Conservation (phyloP, 2,329 filamentous ascomycete genomes). For the Microsporum audouinii region DNA sequence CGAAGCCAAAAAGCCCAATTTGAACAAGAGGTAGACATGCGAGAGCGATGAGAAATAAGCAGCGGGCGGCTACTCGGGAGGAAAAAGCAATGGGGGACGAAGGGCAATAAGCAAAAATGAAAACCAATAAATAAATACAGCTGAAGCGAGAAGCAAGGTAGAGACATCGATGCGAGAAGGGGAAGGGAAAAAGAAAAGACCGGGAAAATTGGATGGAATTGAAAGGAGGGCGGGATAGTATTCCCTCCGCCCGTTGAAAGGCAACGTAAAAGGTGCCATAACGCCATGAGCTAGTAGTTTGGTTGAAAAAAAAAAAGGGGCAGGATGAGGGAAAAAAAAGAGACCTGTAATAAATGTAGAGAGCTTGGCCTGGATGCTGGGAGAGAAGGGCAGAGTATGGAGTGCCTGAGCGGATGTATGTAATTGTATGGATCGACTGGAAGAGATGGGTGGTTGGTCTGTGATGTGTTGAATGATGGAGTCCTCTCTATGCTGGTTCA, state of each 20-base stretch:
- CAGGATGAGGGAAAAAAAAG: background rate
- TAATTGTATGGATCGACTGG: background rate
- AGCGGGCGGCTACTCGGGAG: background rate
- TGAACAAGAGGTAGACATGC: background rate
- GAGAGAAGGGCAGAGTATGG: background rate
- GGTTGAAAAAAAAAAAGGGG: background rate
- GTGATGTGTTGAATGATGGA: background rate
- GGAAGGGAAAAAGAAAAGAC: background rate
- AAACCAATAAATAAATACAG: constrained; percentile 8
- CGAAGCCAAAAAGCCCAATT: background rate
- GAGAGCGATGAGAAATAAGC: background rate
- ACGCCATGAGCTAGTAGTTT: background rate
- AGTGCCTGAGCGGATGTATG: background rate
- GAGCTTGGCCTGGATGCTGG: background rate
- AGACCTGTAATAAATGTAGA: background rate
- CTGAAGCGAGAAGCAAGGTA: background rate
- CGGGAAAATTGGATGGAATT: background rate
- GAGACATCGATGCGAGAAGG: background rate
- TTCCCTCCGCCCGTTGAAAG: background rate
- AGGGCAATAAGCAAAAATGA: background rate
- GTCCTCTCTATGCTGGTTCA: background rate
- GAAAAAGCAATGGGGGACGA: background rate
- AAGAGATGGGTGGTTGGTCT: background rate
- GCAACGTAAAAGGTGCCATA: background rate
- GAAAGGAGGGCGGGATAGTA: background rate